A percentile compares a stretch with the other conserved stretches of the same genome.
Evolutionary conservation across 495 filamentous ascomycete genomes (phyloP).

Genomic region (Antarctomyces pellizariae): DNA sequence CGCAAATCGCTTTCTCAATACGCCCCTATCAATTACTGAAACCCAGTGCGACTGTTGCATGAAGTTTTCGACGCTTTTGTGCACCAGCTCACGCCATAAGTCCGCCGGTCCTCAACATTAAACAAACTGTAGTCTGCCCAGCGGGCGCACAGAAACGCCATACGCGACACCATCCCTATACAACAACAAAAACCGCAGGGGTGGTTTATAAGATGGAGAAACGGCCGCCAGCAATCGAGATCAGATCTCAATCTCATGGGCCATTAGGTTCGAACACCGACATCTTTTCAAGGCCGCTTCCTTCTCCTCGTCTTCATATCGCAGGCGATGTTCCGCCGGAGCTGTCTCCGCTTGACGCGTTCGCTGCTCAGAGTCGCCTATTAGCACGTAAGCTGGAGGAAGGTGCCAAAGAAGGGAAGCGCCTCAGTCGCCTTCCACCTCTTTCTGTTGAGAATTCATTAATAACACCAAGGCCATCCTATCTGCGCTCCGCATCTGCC

Average conservation of each 20-base stretch:
- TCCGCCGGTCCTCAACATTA: too few species aligned
- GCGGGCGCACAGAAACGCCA: too few species aligned
- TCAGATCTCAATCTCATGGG: conserved; percentile 37
- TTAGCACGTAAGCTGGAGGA: conserved; percentile 74
- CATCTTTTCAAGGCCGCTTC: conserved; percentile 23
- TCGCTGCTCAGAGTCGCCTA: conserved; percentile 68
- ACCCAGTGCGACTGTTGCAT: too few species aligned
- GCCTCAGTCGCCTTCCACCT: conserved; percentile 68
- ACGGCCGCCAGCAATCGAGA: conserved; percentile 35
- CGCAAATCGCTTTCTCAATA: too few species aligned
- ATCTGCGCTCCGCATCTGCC: conserved; percentile 36
- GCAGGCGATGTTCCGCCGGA: conserved; percentile 78
- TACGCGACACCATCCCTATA: too few species aligned
- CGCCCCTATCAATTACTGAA: too few species aligned
- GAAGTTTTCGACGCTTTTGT: too few species aligned
- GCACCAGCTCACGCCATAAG: too few species aligned
- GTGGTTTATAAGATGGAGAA: too few species aligned
- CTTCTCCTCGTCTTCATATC: conserved; percentile 51
- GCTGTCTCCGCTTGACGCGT: conserved; percentile 83
- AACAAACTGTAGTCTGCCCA: too few species aligned
- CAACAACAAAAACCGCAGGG: too few species aligned
- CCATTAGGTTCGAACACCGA: conserved; percentile 17
- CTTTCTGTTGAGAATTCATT: conserved; percentile 57
- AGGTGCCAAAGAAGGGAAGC: conserved; percentile 35
- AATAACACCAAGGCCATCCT: conserved; percentile 43